Evolutionary conservation across 495 filamentous ascomycete species (phyloP).

Genomic region (Aspergillus taichungensis): DNA sequence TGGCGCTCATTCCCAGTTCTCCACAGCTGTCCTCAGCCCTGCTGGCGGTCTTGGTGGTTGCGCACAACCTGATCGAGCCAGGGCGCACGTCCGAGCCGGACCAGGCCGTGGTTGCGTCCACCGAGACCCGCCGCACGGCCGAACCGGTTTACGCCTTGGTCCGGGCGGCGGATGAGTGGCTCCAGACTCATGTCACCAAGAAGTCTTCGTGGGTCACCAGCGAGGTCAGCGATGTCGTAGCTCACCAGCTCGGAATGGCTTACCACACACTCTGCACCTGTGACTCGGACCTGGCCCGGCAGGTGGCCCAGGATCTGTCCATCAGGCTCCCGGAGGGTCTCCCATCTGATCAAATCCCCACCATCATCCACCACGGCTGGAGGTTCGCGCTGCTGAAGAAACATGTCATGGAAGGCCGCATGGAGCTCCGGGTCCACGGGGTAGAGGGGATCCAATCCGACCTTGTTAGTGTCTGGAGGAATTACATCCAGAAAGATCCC

Average conservation of each 20-base stretch:
- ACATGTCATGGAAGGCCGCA: conserved; percentile 70
- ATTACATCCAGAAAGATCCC: conserved; percentile 37
- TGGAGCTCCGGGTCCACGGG: conserved; percentile 77
- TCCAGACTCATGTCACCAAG: conserved; percentile 29
- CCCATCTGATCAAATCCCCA: conserved; percentile 16
- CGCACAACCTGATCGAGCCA: conserved; percentile 16
- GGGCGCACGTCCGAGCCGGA: conserved; percentile 10
- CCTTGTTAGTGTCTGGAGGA: conserved; percentile 52
- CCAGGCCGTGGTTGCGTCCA: conserved; percentile 11
- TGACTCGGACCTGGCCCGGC: conserved; percentile 14
- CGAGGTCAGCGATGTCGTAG: conserved; percentile 26
- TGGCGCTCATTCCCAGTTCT: conserved; percentile 17
- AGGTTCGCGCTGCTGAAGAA: conserved; percentile 59
- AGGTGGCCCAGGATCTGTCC: conserved; percentile 28
- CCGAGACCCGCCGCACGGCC: conserved; percentile 8
- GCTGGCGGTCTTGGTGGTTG: conserved; percentile 12
- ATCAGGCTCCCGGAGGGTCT: conserved; percentile 31
- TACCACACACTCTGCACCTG: conserved; percentile 19
- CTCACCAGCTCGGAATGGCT: conserved; percentile 17
- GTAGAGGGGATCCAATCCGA: conserved; percentile 64
- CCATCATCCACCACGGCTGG: conserved; percentile 54
- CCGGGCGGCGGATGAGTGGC: conserved; percentile 22
- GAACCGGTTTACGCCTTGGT: conserved; percentile 19
- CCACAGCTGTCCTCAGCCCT: conserved; percentile 17
- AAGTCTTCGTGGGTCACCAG: conserved; percentile 31